These are phyloP conservation scores for Candida jianshihensis DNA, from an alignment of 805 yeast species.

Conservation along the genomic window DNA sequence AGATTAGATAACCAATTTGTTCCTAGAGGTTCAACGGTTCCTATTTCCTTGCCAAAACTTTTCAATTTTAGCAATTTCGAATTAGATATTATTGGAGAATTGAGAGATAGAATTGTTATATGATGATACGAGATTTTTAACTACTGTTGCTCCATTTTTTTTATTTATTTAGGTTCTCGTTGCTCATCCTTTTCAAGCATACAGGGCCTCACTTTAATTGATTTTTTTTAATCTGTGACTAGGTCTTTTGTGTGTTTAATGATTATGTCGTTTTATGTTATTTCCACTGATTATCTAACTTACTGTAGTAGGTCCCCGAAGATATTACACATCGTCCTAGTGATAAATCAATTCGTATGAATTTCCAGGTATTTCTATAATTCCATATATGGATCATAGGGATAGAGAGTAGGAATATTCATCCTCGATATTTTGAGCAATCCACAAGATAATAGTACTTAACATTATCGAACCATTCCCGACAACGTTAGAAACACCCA, in stretches of 20 bases:
- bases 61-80: constrained; percentile 72
- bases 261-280: too few species aligned
- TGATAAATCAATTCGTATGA: too few species aligned
- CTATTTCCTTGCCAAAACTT: constrained; percentile 39
- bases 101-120: constrained; percentile 15
- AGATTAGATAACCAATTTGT: constrained; percentile 47
- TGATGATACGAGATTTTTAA: not conserved
- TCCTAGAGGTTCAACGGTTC: constrained; percentile 46
- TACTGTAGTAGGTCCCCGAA: too few species aligned
- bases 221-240: too few species aligned
- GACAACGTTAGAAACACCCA: constrained; percentile 88
- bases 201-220: too few species aligned
- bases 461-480: constrained; percentile 75
- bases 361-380: not conserved
- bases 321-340: too few species aligned
- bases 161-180: not conserved
- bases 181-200: too few species aligned
- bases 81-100: constrained; percentile 37
- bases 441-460: constrained; percentile 87
- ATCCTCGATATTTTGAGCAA: constrained; percentile 92
- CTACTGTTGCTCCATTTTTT: not conserved
- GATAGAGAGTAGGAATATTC: constrained; percentile 92
- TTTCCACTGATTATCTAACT: too few species aligned
- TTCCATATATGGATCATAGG: constrained; percentile 30
- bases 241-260: too few species aligned